Base-by-base conservation (phyloP, 495 filamentous ascomycete genomes). In the Acidiella bohemica region DNA sequence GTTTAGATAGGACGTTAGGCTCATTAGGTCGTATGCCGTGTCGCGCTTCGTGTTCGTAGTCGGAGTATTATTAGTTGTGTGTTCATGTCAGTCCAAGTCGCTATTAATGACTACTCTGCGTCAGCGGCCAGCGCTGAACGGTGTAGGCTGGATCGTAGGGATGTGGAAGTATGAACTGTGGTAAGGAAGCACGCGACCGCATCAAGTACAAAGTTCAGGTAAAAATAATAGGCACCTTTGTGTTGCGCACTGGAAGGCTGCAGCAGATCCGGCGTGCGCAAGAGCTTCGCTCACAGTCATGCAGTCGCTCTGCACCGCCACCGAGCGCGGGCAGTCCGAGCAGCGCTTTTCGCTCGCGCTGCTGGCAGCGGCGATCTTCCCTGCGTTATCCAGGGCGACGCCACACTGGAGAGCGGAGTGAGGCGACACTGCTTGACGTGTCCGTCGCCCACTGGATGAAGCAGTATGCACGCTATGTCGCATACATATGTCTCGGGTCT, bases 91-190 rank as follows among this genome's bases (percentile, higher is more conserved):
- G 12, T 14, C 17, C 22, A 38, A 27, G 28, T 34, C 26, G 41
- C 34, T 41, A 7, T 29, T 30, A 38, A 31, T 7, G 13, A 27
- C 6, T 23, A 3, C 12, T 20, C 14, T 32, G 42, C 43, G 44
- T 47, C 34, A 51, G 48, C 48, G 48, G 18, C 48, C 48, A 47
- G 48, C 48, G 48, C 43, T 23, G 4, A 29, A 41, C 35, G n/a
- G n/a, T n/a, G n/a, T n/a, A n/a, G n/a, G n/a, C n/a, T n/a, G n/a
- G n/a, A n/a, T n/a, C n/a, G n/a, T n/a, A n/a, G n/a, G n/a, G n/a
- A n/a, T n/a, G n/a, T n/a, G n/a, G n/a, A n/a, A 11, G 16, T 7
- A 13, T 24, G 11, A 13, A 27, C 11, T 9, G 22, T 14, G 34
- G 13, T 32, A 19, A 4, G 14, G 36, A 16, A 34, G 27, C 11